These are phyloP conservation scores for Camellia lanceoleosa DNA, from an alignment of 148 eudicot species.

Conservation along the genomic window DNA sequence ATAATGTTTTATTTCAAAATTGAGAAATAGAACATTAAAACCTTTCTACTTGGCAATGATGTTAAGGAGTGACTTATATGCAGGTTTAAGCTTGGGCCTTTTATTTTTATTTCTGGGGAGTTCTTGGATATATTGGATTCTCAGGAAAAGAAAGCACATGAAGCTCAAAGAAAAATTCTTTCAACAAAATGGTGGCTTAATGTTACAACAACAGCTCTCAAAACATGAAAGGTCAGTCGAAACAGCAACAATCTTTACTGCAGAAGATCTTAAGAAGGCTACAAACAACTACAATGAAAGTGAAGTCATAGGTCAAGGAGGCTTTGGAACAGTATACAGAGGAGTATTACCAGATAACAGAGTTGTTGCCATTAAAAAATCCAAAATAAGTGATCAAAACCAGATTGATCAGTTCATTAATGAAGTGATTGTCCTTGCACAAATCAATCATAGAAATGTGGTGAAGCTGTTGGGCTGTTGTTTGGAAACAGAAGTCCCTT, in stretches of 20 bases:
- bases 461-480: too few relatives aligned
- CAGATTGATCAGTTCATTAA: too few relatives aligned
- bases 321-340: too few relatives aligned
- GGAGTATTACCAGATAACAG: neutral
- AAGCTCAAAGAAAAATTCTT: slow-evolving; percentile 1
- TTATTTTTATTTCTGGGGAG: neutral
- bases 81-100: slow-evolving; percentile 3
- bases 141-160: slow-evolving; percentile 7
- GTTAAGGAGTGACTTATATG: neutral
- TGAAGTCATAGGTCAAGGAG: too few relatives aligned
- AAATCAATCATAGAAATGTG: too few relatives aligned
- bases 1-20: too few relatives aligned
- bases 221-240: neutral
- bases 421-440: too few relatives aligned
- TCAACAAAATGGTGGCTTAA: slow-evolving; percentile 10
- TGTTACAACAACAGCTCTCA: slow-evolving; percentile 1
- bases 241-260: slow-evolving; percentile 17
- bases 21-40: too few relatives aligned
- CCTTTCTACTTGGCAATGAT: neutral
- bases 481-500: too few relatives aligned
- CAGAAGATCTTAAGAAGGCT: slow-evolving; percentile 13
- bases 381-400: slow-evolving; percentile 20
- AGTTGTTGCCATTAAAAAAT: slow-evolving; percentile 33
- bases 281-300: too few relatives aligned
- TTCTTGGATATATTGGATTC: neutral